Evolutionary conservation across 306 rosid species (phyloP).

Genomic region (Trichosanthes cucumerina): DNA sequence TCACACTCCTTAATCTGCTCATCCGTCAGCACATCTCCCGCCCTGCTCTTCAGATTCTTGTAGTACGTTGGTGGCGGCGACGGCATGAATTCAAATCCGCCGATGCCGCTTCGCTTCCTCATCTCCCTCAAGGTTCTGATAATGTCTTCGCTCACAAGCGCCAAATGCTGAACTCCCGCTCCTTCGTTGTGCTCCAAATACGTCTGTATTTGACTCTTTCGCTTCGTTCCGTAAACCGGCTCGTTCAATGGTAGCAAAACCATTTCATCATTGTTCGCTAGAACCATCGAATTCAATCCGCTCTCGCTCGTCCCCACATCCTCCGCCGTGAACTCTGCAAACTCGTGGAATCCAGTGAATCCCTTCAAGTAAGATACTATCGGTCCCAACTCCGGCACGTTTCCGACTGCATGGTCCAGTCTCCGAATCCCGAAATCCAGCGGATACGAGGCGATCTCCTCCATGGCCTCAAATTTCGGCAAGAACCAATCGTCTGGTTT

Average conservation of each 20-base stretch:
- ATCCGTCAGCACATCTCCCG: constrained; percentile 53
- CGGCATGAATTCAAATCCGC: constrained; percentile 93
- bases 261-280: constrained; percentile 66
- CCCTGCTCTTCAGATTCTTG: constrained; percentile 53
- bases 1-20: constrained; percentile 72
- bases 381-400: constrained; percentile 48
- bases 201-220: constrained; percentile 90
- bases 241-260: constrained; percentile 76
- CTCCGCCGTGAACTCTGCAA: constrained; percentile 92
- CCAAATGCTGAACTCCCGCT: constrained; percentile 80
- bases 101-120: constrained; percentile 52
- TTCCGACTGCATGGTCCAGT: constrained; percentile 91
- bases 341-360: constrained; percentile 79
- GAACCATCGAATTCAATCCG: constrained; percentile 67
- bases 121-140: constrained; percentile 72
- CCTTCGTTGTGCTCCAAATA: constrained; percentile 94
- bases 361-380: constrained; percentile 38
- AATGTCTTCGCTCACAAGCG: constrained; percentile 45
- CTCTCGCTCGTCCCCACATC: constrained; percentile 88
- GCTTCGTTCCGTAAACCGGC: constrained; percentile 77
- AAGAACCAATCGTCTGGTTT: constrained; percentile 39
- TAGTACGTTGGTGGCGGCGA: constrained; percentile 87
- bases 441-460: constrained; percentile 26
- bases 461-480: constrained; percentile 49
- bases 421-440: constrained; percentile 63